Conservation (phyloP, 441 rosid genomes). For the Gossypium schwendimanii region DNA sequence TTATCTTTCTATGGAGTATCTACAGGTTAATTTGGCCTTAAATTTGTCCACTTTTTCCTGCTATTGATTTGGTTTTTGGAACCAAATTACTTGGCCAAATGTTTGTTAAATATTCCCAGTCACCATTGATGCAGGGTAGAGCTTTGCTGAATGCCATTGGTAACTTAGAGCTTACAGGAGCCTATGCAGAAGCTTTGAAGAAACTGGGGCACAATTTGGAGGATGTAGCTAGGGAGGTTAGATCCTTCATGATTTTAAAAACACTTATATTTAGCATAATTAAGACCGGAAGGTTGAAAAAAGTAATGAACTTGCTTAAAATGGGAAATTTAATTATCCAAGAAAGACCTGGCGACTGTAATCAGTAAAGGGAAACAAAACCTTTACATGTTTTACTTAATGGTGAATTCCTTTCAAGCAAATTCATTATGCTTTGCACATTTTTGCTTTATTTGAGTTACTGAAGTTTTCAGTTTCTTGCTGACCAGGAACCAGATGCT, state of each 20-base stretch:
- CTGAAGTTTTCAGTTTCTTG: constrained; percentile 3
- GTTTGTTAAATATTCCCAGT: constrained; percentile 2
- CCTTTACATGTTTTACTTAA: too few species aligned
- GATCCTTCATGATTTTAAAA: neutral
- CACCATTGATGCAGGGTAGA: constrained; percentile 59
- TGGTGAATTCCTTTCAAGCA: neutral
- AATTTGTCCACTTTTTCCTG: neutral
- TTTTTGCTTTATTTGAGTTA: neutral
- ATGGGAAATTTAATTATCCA: too few species aligned
- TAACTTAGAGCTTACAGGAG: constrained; percentile 70
- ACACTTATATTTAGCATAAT: too few species aligned
- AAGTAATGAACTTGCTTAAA: too few species aligned
- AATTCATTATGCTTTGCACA: neutral
- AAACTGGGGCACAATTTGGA: constrained; percentile 75
- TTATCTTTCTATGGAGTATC: constrained; percentile 86
- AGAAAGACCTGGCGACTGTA: too few species aligned
- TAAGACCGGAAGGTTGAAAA: too few species aligned
- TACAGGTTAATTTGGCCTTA: constrained; percentile 51
- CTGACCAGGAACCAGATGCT: constrained; percentile 80
- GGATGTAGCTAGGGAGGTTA: constrained; percentile 62
- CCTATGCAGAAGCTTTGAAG: constrained; percentile 79
- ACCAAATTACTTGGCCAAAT: neutral
- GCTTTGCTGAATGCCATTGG: constrained; percentile 90
- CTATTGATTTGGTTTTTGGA: neutral
- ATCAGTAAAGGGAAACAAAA: too few species aligned